Conservation (phyloP, 768 basidiomycete species). For the Tulasnella sp. region DNA sequence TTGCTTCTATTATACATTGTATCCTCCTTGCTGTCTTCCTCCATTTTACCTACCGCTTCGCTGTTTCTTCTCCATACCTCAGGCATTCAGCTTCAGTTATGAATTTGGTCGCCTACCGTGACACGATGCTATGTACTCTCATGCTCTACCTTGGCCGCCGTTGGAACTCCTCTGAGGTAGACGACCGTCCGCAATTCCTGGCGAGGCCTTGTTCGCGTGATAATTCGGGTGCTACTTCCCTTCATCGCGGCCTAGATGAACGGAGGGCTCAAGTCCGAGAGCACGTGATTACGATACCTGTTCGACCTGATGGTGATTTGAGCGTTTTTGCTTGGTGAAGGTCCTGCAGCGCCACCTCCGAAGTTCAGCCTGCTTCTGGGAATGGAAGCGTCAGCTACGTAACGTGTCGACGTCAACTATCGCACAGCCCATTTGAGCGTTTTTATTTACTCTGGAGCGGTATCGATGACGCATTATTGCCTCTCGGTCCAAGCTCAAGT, state of each 20-base stretch:
- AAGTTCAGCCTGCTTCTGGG: no score
- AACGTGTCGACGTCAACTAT: no score
- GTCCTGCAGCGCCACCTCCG: no score
- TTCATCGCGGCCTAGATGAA: no score
- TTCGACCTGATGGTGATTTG: no score
- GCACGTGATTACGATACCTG: no score
- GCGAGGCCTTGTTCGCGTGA: background rate
- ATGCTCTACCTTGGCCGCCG: background rate
- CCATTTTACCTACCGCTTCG: conserved; percentile 10
- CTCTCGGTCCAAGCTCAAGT: background rate
- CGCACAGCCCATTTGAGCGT: no score
- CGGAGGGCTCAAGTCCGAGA: no score
- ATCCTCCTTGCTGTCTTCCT: conserved; percentile 19
- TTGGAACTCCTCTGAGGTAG: background rate
- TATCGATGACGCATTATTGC: background rate
- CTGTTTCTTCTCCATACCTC: conserved; percentile 13
- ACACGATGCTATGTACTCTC: conserved; percentile 14
- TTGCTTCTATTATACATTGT: conserved; percentile 22
- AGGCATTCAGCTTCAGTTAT: conserved; percentile 21
- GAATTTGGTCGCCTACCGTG: conserved; percentile 21
- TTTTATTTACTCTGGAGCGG: no score
- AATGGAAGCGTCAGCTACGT: no score
- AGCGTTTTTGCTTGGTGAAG: no score
- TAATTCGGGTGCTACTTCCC: background rate
- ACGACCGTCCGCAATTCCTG: background rate